Evolutionary conservation across 208 protist genomes (phyloP).

Genomic region (Acanthamoeba quina): DNA sequence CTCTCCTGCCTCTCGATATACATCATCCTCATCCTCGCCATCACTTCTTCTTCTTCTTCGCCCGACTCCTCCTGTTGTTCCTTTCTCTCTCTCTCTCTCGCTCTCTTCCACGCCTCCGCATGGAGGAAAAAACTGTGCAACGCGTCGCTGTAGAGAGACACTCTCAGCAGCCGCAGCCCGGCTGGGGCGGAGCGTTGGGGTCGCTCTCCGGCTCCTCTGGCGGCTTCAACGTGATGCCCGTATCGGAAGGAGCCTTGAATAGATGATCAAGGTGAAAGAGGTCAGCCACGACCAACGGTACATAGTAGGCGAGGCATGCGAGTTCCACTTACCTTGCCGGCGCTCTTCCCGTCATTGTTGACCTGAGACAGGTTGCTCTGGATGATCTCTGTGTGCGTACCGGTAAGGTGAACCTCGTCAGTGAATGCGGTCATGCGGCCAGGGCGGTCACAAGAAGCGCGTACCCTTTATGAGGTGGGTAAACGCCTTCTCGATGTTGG

Average conservation of each 20-base stretch:
- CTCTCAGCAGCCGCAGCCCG: slow-evolving; percentile 2
- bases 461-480: slow-evolving; percentile 79
- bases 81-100: too few species aligned
- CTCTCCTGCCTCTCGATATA: too few species aligned
- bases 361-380: neutral
- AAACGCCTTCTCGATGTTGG: slow-evolving; percentile 97
- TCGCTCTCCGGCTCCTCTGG: neutral
- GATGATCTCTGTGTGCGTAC: slow-evolving; percentile 28
- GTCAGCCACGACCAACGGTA: too few species aligned
- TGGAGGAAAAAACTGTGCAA: too few species aligned
- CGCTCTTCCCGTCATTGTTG: neutral
- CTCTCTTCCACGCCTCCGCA: too few species aligned
- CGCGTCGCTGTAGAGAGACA: too few species aligned
- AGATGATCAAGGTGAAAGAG: neutral
- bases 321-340: neutral
- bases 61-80: too few species aligned
- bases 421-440: neutral
- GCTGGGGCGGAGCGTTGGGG: neutral
- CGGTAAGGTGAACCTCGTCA: neutral
- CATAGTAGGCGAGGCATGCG: neutral
- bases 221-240: slow-evolving; percentile 5
- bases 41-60: too few species aligned
- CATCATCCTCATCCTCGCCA: too few species aligned
- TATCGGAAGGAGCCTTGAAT: neutral
- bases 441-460: neutral